Evolutionary conservation across 1,284 basidiomycete species (phyloP).

Genomic region (Sanghuangporus weigelae): DNA sequence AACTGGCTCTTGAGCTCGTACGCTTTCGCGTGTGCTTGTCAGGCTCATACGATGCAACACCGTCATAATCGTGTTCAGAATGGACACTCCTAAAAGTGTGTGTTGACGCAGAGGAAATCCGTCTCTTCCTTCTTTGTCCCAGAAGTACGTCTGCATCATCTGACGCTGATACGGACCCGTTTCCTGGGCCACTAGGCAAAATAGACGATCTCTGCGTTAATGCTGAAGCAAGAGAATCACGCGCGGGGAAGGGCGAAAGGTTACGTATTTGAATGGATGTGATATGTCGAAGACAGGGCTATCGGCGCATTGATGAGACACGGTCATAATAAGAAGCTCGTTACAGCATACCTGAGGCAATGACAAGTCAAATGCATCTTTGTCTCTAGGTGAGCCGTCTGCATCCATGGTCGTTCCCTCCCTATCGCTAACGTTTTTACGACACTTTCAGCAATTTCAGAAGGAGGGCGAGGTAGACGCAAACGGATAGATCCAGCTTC

Average conservation of each 20-base stretch:
- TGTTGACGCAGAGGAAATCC: slow-evolving; percentile 55
- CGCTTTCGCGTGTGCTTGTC: slow-evolving; percentile 7
- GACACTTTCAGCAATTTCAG: no score
- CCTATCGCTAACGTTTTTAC: background rate
- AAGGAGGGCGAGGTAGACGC: no score
- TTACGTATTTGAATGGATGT: slow-evolving; percentile 71
- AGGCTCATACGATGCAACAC: background rate
- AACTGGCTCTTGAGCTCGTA: slow-evolving; percentile 35
- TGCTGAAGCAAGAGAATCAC: slow-evolving; percentile 70
- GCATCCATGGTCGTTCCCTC: background rate
- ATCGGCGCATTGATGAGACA: slow-evolving; percentile 3
- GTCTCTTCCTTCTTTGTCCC: slow-evolving; percentile 52
- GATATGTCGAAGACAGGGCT: slow-evolving; percentile 74
- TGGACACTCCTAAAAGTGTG: slow-evolving; percentile 40
- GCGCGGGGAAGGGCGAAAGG: slow-evolving; percentile 72
- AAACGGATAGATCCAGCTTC: no score
- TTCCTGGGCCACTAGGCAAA: slow-evolving; percentile 31
- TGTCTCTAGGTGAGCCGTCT: background rate
- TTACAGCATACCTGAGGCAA: background rate
- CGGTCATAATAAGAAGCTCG: background rate
- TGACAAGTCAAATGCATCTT: background rate
- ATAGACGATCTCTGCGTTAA: slow-evolving; percentile 49
- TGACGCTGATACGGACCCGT: slow-evolving; percentile 47
- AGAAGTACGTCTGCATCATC: slow-evolving; percentile 68
- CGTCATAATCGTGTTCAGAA: slow-evolving; percentile 37